Base-by-base conservation (phyloP, 192 early-diverging fungal genomes). In the Anaeromyces robustus region DNA sequence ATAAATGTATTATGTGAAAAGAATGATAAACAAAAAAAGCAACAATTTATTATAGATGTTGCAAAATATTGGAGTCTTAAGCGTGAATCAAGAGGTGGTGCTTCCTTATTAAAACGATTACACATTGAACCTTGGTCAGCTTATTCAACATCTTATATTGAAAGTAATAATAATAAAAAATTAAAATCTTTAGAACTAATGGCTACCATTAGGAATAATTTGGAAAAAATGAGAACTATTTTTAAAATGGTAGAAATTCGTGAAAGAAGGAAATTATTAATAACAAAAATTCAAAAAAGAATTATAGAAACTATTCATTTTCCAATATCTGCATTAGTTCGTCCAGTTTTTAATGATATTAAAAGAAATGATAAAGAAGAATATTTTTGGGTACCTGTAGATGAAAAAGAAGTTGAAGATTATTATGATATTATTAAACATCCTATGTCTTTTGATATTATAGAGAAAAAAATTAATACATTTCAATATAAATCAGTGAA, bases 61-160 rank as follows among this genome's bases (percentile, higher is more conserved):
- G 93, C 93, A 80, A 90, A 92, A 83, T 99, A 97, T 86, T 99
- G 98, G 98, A 91, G 96, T 4, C 87, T 98, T 16, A 99, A 99
- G 84, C 90, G 96, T 31, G 92, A 93, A 83, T 85, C 90, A n/a
- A 84, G 97, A 29, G 90, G 95, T 30, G 98, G 98, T 1, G 96
- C 96, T 3, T 95, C 98, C 1, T 87, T 99, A 11, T 86, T 99
- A 39, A 98, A 98, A 84, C 89, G 98, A 77, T 87, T 99, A 30
- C 96, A 98, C 83, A 86, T 99, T 83, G 97, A 98, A 22, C 43
- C 43, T 22, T 52, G 86, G 92, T 93, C 85, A 30, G 80, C 29
- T n/a, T 16, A 37, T 77, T 29, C 95, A 1, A 94, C 93, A 32
- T 91, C 89, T 1, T 89, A 92, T 28, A 87, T 91, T 84, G 22